Evolutionary conservation across 2,329 filamentous ascomycete genomes (phyloP).

Genomic region (Aureobasidium sp.): DNA sequence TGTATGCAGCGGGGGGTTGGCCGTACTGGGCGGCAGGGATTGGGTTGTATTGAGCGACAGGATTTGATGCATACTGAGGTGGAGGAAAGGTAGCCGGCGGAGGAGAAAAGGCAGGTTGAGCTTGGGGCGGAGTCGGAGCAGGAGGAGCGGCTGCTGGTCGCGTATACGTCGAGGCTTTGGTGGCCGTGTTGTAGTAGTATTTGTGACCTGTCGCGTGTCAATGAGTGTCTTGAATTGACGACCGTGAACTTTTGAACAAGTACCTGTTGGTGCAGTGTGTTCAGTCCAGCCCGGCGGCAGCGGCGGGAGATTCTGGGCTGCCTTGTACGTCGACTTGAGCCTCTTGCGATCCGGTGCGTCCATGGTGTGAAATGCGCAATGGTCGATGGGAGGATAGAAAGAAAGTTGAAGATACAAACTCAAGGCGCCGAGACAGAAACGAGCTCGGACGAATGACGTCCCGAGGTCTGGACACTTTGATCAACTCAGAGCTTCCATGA

Average conservation of each 20-base stretch:
- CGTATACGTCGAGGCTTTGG: slow-evolving; percentile 81
- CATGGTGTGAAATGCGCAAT: not conserved
- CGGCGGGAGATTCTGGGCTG: slow-evolving; percentile 45
- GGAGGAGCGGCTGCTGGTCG: slow-evolving; percentile 46
- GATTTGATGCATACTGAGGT: not conserved
- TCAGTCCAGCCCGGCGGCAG: slow-evolving; percentile 84
- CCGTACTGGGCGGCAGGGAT: not conserved
- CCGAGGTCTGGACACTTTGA: slow-evolving; percentile 1
- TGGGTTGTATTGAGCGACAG: not conserved
- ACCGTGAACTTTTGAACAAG: not conserved
- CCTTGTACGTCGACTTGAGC: slow-evolving; percentile 72
- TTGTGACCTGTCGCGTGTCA: slow-evolving; percentile 43
- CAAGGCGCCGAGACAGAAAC: not conserved
- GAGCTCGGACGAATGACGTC: slow-evolving; percentile 11
- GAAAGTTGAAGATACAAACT: not conserved
- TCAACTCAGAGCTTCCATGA: not conserved
- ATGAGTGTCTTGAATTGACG: not conserved
- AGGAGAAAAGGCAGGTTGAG: slow-evolving; percentile 3
- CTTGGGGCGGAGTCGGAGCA: slow-evolving; percentile 17
- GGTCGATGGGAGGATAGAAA: not conserved
- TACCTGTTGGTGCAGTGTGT: slow-evolving; percentile 73
- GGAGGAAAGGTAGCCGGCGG: not conserved
- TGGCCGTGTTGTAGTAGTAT: slow-evolving; percentile 80
- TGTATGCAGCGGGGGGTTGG: not conserved
- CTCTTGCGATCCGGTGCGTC: slow-evolving; percentile 37